Evolutionary conservation across 1,284 basidiomycete genomes (phyloP), one percentile per base, ranked within the genome.

Genomic region (Gymnopus androsaceus): DNA sequence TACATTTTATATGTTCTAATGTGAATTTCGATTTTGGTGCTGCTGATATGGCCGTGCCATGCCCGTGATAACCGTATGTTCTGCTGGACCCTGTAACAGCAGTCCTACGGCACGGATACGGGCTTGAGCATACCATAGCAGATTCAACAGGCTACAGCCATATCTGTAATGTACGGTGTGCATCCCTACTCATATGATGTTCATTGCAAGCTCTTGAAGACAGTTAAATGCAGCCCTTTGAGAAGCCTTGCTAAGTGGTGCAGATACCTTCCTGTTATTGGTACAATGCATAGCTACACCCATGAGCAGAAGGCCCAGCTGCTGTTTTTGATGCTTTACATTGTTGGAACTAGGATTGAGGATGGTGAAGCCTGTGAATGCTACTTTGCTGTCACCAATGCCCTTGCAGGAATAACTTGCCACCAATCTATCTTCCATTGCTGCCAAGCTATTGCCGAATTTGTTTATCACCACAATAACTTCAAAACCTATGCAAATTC

Each of bases 361-460:
- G 60, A 63, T 38, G 50, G 61, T 11, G 63, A 66, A 45, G 58
- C 41, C 12, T 62, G 59, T 44, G 62, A 67, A 40, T 51, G 54
- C 15, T 48, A 58, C 4, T 67, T 65, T 40, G 56, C 57, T 12
- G 27, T 50, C 6, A 57, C 61, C 0, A 67, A 67, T 36, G 46
- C 44, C 5, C 47, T 62, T 4, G 64, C 63, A 0, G 21, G 45
- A 2, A 25, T 47, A 3, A 56, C 55, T 7, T 54, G 57, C 3
- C 48, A 65, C 53, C 38, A 51, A 4, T 58, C 55, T n/a, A 40
- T 23, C 5, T 60, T 60, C 30, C 56, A 57, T 40, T 42, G 60
- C 2, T 46, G 49, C 6, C 64, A 61, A 42, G 38, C 57, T n/a
- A 64, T 66, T 28, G 33, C 60, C 8, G 38, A 57, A n/a, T 61